Evolutionary conservation across 2,329 filamentous ascomycete species (phyloP).

Genomic region (Penicillium sp.): DNA sequence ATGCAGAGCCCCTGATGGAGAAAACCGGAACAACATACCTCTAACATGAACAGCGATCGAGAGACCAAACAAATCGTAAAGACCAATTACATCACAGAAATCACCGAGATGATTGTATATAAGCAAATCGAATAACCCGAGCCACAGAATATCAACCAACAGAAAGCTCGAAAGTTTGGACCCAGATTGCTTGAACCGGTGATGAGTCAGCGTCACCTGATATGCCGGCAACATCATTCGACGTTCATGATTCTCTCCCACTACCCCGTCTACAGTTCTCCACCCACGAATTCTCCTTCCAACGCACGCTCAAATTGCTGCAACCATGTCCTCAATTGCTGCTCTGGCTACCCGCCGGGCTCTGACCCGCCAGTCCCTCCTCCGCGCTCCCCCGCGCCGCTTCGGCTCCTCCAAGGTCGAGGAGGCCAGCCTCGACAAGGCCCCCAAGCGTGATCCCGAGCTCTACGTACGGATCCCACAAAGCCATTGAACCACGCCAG

Average conservation of each 20-base stretch:
- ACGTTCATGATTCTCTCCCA: conserved; percentile 32
- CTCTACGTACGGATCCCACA: conserved; percentile 60
- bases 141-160: conserved; percentile 7
- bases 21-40: conserved; percentile 13
- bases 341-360: conserved; percentile 43
- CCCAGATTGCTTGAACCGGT: conserved; percentile 2
- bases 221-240: conserved; percentile 35
- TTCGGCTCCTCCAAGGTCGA: conserved; percentile 45
- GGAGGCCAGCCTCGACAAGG: conserved; percentile 57
- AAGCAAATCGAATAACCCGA: conserved; percentile 1
- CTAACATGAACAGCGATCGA: conserved; percentile 6
- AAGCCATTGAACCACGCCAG: conserved; percentile 9
- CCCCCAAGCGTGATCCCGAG: conserved; percentile 68
- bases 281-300: conserved; percentile 16
- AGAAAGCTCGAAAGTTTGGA: conserved; percentile 7
- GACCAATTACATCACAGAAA: conserved; percentile 19
- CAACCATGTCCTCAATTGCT: conserved; percentile 44
- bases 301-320: conserved; percentile 16
- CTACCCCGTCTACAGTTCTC: conserved; percentile 22
- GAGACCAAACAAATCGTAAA: conserved; percentile 4
- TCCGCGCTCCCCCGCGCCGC: conserved; percentile 44
- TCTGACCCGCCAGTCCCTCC: conserved; percentile 39
- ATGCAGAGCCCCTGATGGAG: conserved; percentile 18
- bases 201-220: conserved; percentile 30
- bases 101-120: conserved; percentile 6